These are phyloP conservation scores for Boletus pseudo-olivaceus DNA, from an alignment of 768 basidiomycete species.

Conservation along the genomic window DNA sequence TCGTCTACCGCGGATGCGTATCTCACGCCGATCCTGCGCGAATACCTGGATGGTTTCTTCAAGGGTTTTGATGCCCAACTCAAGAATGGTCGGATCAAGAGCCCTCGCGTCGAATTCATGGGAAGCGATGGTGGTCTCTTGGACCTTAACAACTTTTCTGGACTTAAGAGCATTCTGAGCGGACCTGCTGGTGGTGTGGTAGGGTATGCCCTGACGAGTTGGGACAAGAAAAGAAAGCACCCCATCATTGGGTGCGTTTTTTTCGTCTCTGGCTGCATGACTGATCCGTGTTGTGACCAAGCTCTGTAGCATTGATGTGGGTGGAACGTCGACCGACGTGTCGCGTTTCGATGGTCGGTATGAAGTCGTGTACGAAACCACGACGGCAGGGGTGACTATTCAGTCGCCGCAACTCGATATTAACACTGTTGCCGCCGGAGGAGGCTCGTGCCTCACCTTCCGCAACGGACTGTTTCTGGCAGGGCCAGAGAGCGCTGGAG, in stretches of 20 bases:
- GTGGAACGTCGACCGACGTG: slow-evolving; percentile 94
- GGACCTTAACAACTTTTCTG: slow-evolving; percentile 81
- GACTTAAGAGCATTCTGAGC: slow-evolving; percentile 88
- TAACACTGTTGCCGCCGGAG: slow-evolving; percentile 94
- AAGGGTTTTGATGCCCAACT: slow-evolving; percentile 78
- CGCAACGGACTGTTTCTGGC: slow-evolving; percentile 87
- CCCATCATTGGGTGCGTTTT: slow-evolving; percentile 79
- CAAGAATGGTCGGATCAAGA: slow-evolving; percentile 52
- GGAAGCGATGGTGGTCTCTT: slow-evolving; percentile 86
- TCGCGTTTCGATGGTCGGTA: slow-evolving; percentile 89
- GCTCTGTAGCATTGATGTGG: slow-evolving; percentile 71
- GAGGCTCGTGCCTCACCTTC: slow-evolving; percentile 86
- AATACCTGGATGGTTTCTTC: slow-evolving; percentile 92
- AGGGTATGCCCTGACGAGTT: slow-evolving; percentile 85
- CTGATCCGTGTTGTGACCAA: background rate
- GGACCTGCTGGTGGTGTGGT: slow-evolving; percentile 96
- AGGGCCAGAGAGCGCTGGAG: slow-evolving; percentile 91
- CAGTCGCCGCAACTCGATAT: slow-evolving; percentile 93
- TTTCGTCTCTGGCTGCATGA: background rate
- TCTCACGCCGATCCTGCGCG: slow-evolving; percentile 80
- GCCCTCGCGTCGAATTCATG: slow-evolving; percentile 91
- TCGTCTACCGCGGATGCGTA: slow-evolving; percentile 95
- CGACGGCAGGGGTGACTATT: slow-evolving; percentile 90
- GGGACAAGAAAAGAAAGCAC: slow-evolving; percentile 65
- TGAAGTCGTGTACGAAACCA: slow-evolving; percentile 93